Evolutionary conservation across 2,329 filamentous ascomycete genomes (phyloP).

Genomic region (Penicillium sclerotigenum): DNA sequence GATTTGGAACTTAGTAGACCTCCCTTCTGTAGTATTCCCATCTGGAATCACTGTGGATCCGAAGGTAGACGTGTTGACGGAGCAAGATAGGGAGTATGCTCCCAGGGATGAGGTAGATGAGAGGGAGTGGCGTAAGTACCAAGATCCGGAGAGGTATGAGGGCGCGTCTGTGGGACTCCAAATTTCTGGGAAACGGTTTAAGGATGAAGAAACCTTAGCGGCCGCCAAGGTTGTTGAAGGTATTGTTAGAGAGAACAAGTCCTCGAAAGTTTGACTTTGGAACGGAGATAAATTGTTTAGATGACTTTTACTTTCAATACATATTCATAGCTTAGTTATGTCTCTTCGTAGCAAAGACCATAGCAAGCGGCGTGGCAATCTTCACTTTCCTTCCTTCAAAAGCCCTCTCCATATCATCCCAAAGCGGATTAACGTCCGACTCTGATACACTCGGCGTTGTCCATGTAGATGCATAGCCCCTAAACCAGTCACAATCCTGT

Average conservation of each 20-base stretch:
- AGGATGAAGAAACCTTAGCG: constrained; percentile 51
- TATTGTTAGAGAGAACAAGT: constrained; percentile 9
- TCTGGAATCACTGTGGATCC: constrained; percentile 30
- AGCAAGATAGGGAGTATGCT: constrained; percentile 19
- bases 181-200: constrained; percentile 49
- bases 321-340: neutral
- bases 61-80: constrained; percentile 20
- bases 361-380: neutral
- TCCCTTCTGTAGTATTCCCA: constrained; percentile 30
- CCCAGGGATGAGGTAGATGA: constrained; percentile 29
- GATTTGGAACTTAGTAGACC: constrained; percentile 34
- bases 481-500: constrained; percentile 6
- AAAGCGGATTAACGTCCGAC: neutral
- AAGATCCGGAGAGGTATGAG: constrained; percentile 32
- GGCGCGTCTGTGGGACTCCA: constrained; percentile 52
- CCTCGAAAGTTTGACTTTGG: constrained; percentile 1
- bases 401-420: constrained; percentile 4
- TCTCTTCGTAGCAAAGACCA: constrained; percentile 6
- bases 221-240: constrained; percentile 28
- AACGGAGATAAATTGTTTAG: neutral
- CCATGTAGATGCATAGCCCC: constrained; percentile 4
- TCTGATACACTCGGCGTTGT: neutral
- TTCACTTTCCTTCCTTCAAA: constrained; percentile 5
- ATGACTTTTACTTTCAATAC: neutral
- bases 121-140: constrained; percentile 35